phyloP scores from a whole-genome alignment of 495 filamentous ascomycete species.

The Tuber microsphaerosporum region DNA sequence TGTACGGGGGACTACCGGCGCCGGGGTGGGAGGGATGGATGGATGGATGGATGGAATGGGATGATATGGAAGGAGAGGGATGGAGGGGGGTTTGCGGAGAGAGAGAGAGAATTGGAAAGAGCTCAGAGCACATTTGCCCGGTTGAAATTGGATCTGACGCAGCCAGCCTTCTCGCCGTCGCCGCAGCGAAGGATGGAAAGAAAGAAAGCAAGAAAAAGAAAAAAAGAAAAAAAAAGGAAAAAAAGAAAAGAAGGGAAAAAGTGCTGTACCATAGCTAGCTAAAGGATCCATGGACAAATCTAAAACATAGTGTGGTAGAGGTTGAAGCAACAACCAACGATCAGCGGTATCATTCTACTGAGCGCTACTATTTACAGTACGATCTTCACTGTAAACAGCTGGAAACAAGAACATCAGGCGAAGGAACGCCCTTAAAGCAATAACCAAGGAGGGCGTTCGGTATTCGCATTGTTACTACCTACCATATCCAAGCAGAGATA shows the following conservation, averaged over 20 bases:
- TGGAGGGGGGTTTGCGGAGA: too few species aligned
- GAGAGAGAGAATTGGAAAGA: neutral
- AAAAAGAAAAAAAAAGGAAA: too few species aligned
- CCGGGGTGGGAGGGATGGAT: neutral
- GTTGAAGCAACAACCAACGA: constrained; percentile 18
- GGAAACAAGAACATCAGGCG: neutral
- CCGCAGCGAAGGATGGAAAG: neutral
- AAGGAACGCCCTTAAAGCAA: too few species aligned
- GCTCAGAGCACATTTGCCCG: constrained; percentile 23
- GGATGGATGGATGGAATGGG: neutral
- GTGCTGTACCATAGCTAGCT: neutral
- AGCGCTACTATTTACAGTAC: neutral
- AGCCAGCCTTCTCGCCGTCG: constrained; percentile 6
- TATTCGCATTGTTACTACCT: too few species aligned
- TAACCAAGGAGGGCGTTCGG: too few species aligned
- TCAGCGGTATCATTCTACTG: constrained; percentile 7
- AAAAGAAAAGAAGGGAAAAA: neutral
- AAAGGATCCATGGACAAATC: neutral
- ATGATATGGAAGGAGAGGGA: neutral
- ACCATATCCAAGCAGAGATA: too few species aligned
- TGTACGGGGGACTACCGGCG: neutral
- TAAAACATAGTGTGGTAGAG: constrained; percentile 11
- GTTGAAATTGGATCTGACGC: constrained; percentile 36
- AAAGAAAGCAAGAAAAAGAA: neutral
- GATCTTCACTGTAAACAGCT: neutral